phyloP scores from a whole-genome alignment of 176 grass and related monocot species.

The Carex cristatella region DNA sequence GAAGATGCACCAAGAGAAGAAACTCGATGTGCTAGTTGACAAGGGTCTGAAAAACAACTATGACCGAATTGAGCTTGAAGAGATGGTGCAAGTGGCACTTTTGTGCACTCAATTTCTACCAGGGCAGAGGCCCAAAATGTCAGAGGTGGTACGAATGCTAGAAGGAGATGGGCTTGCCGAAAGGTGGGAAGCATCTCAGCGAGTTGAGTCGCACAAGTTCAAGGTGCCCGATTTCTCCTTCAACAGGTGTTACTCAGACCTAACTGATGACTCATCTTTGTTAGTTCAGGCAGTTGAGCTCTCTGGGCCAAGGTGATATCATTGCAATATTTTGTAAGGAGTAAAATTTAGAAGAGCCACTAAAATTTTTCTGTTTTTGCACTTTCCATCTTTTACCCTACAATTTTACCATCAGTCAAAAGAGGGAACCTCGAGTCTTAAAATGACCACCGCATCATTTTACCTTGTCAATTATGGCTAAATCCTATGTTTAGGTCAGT shows the following conservation, averaged over 20 bases:
- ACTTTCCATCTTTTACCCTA: neutral
- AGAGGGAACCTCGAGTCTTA: neutral
- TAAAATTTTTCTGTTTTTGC: conserved; percentile 1
- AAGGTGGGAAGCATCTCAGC: conserved; percentile 87
- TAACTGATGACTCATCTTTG: conserved; percentile 78
- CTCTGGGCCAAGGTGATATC: conserved; percentile 75
- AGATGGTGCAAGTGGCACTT: conserved; percentile 87
- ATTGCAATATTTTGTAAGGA: conserved; percentile 11
- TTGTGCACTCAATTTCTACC: conserved; percentile 94
- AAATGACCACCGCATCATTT: neutral
- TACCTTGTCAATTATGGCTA: neutral
- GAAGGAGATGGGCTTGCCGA: conserved; percentile 88
- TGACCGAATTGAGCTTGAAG: conserved; percentile 76
- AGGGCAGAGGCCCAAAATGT: conserved; percentile 75
- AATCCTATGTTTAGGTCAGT: neutral
- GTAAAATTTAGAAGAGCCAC: conserved; percentile 9
- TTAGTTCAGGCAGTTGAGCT: conserved; percentile 91
- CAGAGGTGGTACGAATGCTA: conserved; percentile 86
- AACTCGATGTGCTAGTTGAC: conserved; percentile 72
- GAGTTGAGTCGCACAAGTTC: conserved; percentile 48
- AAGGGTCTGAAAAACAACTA: conserved; percentile 49
- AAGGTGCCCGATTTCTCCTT: conserved; percentile 68
- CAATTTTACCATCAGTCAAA: neutral
- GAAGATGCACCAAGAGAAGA: conserved; percentile 97
- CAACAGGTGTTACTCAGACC: conserved; percentile 71